Evolutionary conservation across 768 basidiomycete species (phyloP), one percentile per base, ranked within the genome.

Genomic region (Lactarius tabidus): DNA sequence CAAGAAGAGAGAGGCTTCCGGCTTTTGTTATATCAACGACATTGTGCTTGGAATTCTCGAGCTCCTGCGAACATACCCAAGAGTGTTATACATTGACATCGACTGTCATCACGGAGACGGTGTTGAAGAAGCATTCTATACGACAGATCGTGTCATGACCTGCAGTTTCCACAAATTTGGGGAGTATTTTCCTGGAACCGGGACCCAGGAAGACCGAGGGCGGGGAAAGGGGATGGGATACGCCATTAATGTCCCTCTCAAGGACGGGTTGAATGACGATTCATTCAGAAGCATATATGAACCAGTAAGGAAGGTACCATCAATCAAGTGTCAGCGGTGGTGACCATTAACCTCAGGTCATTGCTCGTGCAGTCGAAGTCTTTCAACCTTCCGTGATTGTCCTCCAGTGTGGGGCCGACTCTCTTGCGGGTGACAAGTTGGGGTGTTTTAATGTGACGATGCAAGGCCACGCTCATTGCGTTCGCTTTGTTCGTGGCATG

Each of bases 51-150:
- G 87, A 52, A 96, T 97, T 43, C 82, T 99, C 56, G 96, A 97
- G 75, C 86, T 99, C 9, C 79, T 96, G n/a, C 85, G 95, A 69
- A 85, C 80, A 62, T 86, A 86, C 72, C 82, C 91, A 3, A 88
- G 97, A 60, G 96, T 99, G 18, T 79, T 99, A 35, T 98, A 99
- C 74, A 89, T 99, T 75, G 96, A 99, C 77, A 95, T 98, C 65
- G 97, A 98, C 76, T 94, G 94, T 58, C 97, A 98, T 74, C 97
- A 99, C 75, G 96, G 97, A 20, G 97, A 98, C 74, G 96, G 96
- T 17, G 97, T 98, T 38, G 97, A 99, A 71, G 97, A 98, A 74
- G 97, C 96, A 3, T 98, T 98, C 79, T 98, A 97, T 75, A 95
- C 92, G 39, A 96, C 93, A 4, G 93, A 98, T 74, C 82, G 97